phyloP scores from a whole-genome alignment of 2,329 filamentous ascomycete species.

The Alternaria triticimaculans region DNA sequence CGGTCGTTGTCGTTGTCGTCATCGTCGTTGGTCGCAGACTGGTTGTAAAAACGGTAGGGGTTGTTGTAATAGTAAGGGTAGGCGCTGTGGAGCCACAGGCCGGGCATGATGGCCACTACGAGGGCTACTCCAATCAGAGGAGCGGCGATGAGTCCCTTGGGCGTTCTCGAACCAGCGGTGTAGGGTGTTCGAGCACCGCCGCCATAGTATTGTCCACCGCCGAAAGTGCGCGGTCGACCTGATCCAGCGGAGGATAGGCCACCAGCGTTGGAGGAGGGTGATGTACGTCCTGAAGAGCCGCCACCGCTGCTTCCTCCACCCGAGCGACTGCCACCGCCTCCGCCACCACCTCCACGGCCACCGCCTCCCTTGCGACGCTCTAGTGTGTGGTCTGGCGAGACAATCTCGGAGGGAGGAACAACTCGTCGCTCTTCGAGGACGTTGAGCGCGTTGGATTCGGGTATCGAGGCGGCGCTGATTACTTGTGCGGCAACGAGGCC shows the following conservation, averaged over 20 bases:
- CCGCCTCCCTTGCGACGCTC: slow-evolving; percentile 50
- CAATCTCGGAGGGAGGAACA: slow-evolving; percentile 24
- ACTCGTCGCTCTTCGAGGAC: slow-evolving; percentile 26
- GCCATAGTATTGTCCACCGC: slow-evolving; percentile 69
- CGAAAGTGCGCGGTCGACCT: slow-evolving; percentile 64
- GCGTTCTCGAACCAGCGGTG: slow-evolving; percentile 58
- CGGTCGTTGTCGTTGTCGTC: slow-evolving; percentile 39
- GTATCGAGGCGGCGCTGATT: slow-evolving; percentile 36
- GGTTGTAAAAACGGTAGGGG: slow-evolving; percentile 61
- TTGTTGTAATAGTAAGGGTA: slow-evolving; percentile 67
- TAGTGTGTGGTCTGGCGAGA: slow-evolving; percentile 42
- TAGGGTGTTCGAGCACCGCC: slow-evolving; percentile 68
- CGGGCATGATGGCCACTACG: slow-evolving; percentile 58
- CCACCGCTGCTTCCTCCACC: slow-evolving; percentile 10
- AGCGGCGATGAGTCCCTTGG: slow-evolving; percentile 59
- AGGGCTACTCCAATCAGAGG: slow-evolving; percentile 37
- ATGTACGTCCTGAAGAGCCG: slow-evolving; percentile 23
- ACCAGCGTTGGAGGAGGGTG: slow-evolving; percentile 40
- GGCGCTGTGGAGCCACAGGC: slow-evolving; percentile 68
- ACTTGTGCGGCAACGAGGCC: slow-evolving; percentile 30
- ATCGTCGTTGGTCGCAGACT: slow-evolving; percentile 50
- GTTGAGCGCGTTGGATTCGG: slow-evolving; percentile 33
- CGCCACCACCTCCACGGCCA: slow-evolving; percentile 39
- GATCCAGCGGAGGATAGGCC: slow-evolving; percentile 62
- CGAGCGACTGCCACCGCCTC: slow-evolving; percentile 27